Evolutionary conservation across 208 protist genomes (phyloP), one percentile per base, ranked within the genome.

Genomic region (Acanthamoeba divionensis): DNA sequence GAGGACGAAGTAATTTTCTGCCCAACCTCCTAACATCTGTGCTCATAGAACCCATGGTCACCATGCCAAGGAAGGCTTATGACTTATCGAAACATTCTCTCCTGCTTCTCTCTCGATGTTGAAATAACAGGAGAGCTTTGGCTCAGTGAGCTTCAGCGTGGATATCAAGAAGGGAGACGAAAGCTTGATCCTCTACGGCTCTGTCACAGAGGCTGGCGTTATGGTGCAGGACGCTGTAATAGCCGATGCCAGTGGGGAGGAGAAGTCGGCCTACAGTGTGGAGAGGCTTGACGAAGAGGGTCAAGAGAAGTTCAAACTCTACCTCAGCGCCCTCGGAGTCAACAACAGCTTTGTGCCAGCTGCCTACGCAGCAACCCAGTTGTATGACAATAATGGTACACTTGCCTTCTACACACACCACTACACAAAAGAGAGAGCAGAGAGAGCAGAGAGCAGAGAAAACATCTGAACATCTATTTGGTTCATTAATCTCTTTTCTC

Each of bases 281-380:
- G 45, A 79, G 67, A 41, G 67, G 45, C 67, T 79, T 31, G 67
- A 79, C 21, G 67, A 79, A 6, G 67, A 79, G 67, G 67, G 67
- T 33, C 67, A 79, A 47, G 67, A 79, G 67, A 79, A 79, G 67
- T 79, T 79, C 67, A 41, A 47, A 41, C 67, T 79, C 44, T 79
- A 79, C 67, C 67, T 79, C 38, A 79, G 67, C 67, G 48, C 67
- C 2, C 1, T 79, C 36, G 67, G 67, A 10, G 8, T 79, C 67
- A 79, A 79, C 67, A 47, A 79, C 36, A 0, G 45, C 67, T 79
- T 79, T 26, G 44, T 79, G 6, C 44, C 67, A 21, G 67, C 67
- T 26, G 67, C 67, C 41, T 79, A 79, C 67, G 67, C 67, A 21
- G 67, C 67, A 21, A 47, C 67, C 29, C 67, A 79, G 45, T 0